phyloP scores from a whole-genome alignment of 2,329 filamentous ascomycete species.

The Alternaria brassicae region DNA sequence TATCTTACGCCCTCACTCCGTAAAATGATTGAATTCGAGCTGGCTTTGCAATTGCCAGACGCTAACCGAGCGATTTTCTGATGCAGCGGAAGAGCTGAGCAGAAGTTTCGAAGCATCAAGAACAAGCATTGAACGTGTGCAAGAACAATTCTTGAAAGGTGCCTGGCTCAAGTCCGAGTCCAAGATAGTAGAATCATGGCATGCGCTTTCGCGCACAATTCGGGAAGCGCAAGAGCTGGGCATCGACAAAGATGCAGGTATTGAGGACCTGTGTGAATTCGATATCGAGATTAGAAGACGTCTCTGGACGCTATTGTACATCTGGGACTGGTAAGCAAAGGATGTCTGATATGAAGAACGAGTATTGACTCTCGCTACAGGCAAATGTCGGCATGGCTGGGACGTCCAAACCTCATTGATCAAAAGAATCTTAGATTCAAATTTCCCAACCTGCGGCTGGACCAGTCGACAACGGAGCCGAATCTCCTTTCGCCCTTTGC shows the following conservation, averaged over 20 bases:
- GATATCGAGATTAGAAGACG: constrained; percentile 58
- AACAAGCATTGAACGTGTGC: constrained; percentile 56
- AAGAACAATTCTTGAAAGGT: constrained; percentile 59
- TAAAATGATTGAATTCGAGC: constrained; percentile 55
- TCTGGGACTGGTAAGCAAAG: constrained; percentile 57
- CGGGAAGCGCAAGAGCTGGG: constrained; percentile 59
- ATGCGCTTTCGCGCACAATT: constrained; percentile 54
- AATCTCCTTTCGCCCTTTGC: constrained; percentile 54
- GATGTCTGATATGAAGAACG: background rate
- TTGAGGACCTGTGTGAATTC: constrained; percentile 52
- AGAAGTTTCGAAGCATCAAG: constrained; percentile 53
- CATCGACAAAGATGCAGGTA: constrained; percentile 51
- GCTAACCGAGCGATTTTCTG: constrained; percentile 53
- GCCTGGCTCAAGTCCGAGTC: constrained; percentile 59
- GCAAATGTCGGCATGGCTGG: constrained; percentile 55
- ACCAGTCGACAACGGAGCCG: constrained; percentile 41
- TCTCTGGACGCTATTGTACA: constrained; percentile 56
- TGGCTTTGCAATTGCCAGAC: constrained; percentile 50
- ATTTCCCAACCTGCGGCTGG: constrained; percentile 52
- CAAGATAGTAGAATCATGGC: constrained; percentile 59
- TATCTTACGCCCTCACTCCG: constrained; percentile 50
- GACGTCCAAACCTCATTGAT: constrained; percentile 56
- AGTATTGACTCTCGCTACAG: constrained; percentile 12
- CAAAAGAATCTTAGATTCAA: constrained; percentile 50
- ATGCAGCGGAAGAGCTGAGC: constrained; percentile 54